A percentile compares a stretch with the other conserved stretches of the same genome.
These are phyloP conservation scores for Pseudocercospora musae DNA, from an alignment of 2,329 filamentous ascomycete genomes.

Conservation along the genomic window DNA sequence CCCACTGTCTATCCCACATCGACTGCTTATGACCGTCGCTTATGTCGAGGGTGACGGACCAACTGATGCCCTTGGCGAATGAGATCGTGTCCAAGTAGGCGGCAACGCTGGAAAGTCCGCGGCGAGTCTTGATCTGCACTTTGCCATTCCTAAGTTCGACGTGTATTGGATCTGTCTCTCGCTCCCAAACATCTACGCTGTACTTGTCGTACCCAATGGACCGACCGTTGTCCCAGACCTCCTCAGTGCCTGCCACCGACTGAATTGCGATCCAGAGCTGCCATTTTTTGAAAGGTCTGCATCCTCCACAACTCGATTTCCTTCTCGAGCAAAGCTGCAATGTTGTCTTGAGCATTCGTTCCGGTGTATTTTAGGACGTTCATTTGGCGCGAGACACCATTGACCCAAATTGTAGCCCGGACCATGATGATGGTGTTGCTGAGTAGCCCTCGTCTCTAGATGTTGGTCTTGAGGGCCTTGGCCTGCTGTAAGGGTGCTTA, in stretches of 20 bases:
- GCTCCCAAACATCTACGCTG: neutral
- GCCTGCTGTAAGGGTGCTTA: neutral
- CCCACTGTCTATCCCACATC: slow-evolving; percentile 14
- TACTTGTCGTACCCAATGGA: neutral
- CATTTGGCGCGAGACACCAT: neutral
- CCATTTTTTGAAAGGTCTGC: neutral
- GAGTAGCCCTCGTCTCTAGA: neutral
- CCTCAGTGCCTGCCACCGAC: neutral
- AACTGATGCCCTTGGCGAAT: neutral
- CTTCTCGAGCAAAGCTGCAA: neutral
- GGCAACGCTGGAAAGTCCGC: neutral
- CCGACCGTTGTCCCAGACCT: neutral
- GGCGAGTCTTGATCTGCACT: neutral
- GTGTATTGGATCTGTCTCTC: neutral
- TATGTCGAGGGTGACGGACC: too few relatives aligned
- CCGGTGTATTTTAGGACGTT: neutral
- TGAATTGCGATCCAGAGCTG: neutral
- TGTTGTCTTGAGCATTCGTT: neutral
- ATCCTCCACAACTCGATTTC: neutral
- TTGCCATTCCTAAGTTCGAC: neutral
- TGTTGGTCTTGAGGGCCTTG: neutral
- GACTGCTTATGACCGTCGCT: too few relatives aligned
- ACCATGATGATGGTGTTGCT: neutral
- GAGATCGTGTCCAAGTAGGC: neutral
- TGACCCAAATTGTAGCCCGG: neutral